These are phyloP conservation scores for Suhomyces emberorum DNA, from an alignment of 805 yeast genomes.

Conservation along the genomic window DNA sequence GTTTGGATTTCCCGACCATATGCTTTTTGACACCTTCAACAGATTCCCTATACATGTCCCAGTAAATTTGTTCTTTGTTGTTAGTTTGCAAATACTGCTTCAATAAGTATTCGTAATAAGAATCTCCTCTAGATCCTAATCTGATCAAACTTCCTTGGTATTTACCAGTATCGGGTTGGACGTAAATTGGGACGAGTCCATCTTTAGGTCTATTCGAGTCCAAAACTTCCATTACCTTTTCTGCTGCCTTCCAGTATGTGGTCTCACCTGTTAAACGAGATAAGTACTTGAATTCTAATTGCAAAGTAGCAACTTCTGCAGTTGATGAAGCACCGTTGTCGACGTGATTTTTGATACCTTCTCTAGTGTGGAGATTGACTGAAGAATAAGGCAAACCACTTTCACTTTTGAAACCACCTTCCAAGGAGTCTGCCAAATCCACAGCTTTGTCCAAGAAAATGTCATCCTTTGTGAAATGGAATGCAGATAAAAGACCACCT, in stretches of 20 bases:
- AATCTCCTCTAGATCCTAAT: slow-evolving; percentile 89
- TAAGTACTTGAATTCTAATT: slow-evolving; percentile 81
- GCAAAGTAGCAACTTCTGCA: slow-evolving; percentile 86
- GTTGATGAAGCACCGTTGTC: slow-evolving; percentile 82
- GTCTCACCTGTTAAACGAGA: slow-evolving; percentile 76
- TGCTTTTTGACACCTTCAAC: slow-evolving; percentile 73
- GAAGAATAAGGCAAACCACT: slow-evolving; percentile 78
- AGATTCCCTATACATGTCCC: slow-evolving; percentile 73
- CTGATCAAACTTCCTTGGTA: slow-evolving; percentile 66
- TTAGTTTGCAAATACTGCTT: slow-evolving; percentile 83
- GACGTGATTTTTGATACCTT: slow-evolving; percentile 57
- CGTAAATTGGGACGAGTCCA: slow-evolving; percentile 81
- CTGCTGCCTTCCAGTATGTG: slow-evolving; percentile 75
- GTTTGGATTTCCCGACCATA: slow-evolving; percentile 57
- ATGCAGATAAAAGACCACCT: slow-evolving; percentile 88
- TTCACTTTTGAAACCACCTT: slow-evolving; percentile 63
- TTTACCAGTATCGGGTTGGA: slow-evolving; percentile 70
- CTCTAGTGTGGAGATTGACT: slow-evolving; percentile 64
- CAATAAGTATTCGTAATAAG: slow-evolving; percentile 84
- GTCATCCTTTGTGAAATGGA: slow-evolving; percentile 65
- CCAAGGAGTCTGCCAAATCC: slow-evolving; percentile 66
- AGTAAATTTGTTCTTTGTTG: slow-evolving; percentile 56
- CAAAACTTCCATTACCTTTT: slow-evolving; percentile 65
- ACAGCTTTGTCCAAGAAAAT: slow-evolving; percentile 74
- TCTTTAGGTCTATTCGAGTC: slow-evolving; percentile 62